Conservation (phyloP, 345 rosid species). For the Eucalyptus sideroxylon region DNA sequence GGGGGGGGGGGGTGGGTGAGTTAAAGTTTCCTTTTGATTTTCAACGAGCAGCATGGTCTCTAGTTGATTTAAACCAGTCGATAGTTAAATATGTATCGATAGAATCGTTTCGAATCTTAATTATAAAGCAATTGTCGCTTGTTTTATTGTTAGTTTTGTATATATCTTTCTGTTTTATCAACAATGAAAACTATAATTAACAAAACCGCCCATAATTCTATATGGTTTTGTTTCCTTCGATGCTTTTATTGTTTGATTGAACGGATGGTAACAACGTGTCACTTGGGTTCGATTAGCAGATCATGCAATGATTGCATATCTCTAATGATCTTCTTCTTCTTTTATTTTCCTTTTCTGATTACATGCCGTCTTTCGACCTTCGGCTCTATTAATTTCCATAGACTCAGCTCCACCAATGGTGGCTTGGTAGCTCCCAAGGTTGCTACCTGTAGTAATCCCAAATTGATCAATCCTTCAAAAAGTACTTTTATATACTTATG, state of each 20-base stretch:
- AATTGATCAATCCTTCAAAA: background rate
- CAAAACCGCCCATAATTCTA: background rate
- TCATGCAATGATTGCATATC: background rate
- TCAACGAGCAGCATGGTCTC: background rate
- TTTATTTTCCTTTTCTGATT: accelerated
- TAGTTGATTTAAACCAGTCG: background rate
- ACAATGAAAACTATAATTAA: too few relatives aligned
- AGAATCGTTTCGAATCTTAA: background rate
- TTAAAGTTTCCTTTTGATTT: background rate
- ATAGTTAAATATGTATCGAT: background rate
- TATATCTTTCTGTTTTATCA: background rate
- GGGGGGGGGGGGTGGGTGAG: too few relatives aligned
- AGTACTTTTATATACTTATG: background rate
- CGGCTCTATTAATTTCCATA: background rate
- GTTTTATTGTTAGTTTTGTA: background rate
- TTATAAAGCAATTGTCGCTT: background rate
- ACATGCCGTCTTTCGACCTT: background rate
- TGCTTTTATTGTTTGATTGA: background rate
- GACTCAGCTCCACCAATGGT: background rate
- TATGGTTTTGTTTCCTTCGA: background rate
- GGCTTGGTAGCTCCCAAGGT: background rate
- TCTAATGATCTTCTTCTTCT: background rate
- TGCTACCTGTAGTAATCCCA: background rate
- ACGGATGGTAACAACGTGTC: background rate
- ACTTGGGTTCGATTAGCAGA: background rate